A percentile compares a stretch with the other conserved stretches of the same genome.
These are phyloP conservation scores for Penicillium vulpinum DNA, from an alignment of 2,329 filamentous ascomycete species.

Conservation along the genomic window DNA sequence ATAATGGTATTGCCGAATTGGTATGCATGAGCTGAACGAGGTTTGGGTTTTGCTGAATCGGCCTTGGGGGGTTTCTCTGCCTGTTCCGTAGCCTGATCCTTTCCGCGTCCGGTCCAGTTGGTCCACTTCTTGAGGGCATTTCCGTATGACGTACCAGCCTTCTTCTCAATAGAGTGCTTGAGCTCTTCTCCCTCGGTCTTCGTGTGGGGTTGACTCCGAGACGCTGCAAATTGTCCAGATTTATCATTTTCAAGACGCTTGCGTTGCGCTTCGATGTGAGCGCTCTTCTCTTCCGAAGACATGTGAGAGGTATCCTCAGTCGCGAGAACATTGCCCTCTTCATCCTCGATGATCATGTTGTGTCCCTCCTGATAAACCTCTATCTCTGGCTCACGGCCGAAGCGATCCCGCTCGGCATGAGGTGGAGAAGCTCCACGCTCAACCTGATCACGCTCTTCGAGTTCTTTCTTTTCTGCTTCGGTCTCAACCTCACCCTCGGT, in stretches of 20 bases:
- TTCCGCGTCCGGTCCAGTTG: slow-evolving; percentile 48
- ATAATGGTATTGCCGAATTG: slow-evolving; percentile 71
- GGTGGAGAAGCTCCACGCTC: slow-evolving; percentile 44
- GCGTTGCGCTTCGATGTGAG: slow-evolving; percentile 56
- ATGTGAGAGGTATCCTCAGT: slow-evolving; percentile 55
- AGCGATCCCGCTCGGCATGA: slow-evolving; percentile 31
- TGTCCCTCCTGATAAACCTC: slow-evolving; percentile 80
- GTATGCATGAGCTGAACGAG: slow-evolving; percentile 63
- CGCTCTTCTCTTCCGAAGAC: slow-evolving; percentile 59
- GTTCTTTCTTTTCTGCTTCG: slow-evolving; percentile 25
- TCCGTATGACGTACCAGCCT: slow-evolving; percentile 35
- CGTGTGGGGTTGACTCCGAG: slow-evolving; percentile 45
- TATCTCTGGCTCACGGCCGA: slow-evolving; percentile 45
- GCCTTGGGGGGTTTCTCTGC: slow-evolving; percentile 18
- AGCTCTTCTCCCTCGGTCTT: slow-evolving; percentile 48
- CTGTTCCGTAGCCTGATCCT: slow-evolving; percentile 22
- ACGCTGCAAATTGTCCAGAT: slow-evolving; percentile 47
- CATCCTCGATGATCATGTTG: slow-evolving; percentile 77
- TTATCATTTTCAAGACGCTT: slow-evolving; percentile 55
- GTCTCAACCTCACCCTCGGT: slow-evolving; percentile 34
- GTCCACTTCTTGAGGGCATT: slow-evolving; percentile 51
- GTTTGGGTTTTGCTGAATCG: slow-evolving; percentile 25
- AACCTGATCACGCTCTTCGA: slow-evolving; percentile 30
- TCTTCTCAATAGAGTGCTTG: slow-evolving; percentile 39
- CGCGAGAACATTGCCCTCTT: slow-evolving; percentile 80